These are phyloP conservation scores for Plectranthus barbatus DNA, from an alignment of 257 asterid genomes.

Conservation along the genomic window DNA sequence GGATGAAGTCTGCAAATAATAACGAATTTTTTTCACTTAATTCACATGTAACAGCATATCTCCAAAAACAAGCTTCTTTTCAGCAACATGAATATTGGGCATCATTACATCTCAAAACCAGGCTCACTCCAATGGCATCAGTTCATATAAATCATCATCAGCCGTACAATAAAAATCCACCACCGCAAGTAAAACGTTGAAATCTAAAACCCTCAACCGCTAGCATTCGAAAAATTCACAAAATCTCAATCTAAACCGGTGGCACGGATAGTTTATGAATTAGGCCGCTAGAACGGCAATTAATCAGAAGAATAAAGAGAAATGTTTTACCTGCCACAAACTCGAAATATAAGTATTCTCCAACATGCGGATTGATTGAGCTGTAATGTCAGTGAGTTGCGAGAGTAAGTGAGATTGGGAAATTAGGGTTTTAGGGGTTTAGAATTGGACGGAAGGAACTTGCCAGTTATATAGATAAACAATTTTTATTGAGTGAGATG, in stretches of 20 bases:
- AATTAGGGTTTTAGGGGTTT: too few relatives aligned
- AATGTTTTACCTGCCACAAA: not conserved
- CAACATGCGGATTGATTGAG: not conserved
- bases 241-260: not conserved
- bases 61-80: not conserved
- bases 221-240: not conserved
- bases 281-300: too few relatives aligned
- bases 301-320: too few relatives aligned
- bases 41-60: not conserved
- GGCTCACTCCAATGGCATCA: not conserved
- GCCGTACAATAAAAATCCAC: not conserved
- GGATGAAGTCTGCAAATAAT: constrained; percentile 13
- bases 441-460: too few relatives aligned
- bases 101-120: not conserved
- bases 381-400: not conserved
- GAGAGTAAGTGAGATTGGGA: too few relatives aligned
- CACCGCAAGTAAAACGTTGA: not conserved
- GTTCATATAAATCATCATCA: not conserved
- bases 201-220: too few relatives aligned
- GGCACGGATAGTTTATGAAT: too few relatives aligned
- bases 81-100: not conserved
- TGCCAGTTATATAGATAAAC: too few relatives aligned
- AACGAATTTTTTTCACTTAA: constrained; percentile 11
- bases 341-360: not conserved
- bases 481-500: too few relatives aligned